phyloP scores from a whole-genome alignment of 1,284 basidiomycete species.

The Coniferiporia weirii region DNA sequence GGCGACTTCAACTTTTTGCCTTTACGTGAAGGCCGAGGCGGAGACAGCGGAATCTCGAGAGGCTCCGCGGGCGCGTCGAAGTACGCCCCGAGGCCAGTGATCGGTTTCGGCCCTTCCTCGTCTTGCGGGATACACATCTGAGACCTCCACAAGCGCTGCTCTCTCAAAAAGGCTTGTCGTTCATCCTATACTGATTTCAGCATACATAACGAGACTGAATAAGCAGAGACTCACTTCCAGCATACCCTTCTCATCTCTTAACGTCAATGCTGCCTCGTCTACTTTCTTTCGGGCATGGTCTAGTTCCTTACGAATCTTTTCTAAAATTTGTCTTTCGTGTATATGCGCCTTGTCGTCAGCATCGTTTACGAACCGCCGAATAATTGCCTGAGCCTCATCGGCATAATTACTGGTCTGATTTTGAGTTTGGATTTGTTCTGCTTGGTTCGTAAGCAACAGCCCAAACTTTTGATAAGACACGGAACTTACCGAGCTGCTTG shows the following conservation, averaged over 20 bases:
- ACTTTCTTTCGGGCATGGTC: slow-evolving; percentile 65
- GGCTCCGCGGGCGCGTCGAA: slow-evolving; percentile 16
- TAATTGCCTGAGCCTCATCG: slow-evolving; percentile 14
- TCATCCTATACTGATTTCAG: slow-evolving; percentile 36
- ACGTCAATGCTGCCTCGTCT: slow-evolving; percentile 53
- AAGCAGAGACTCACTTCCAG: slow-evolving; percentile 50
- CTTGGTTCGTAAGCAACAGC: not conserved
- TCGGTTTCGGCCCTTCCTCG: not conserved
- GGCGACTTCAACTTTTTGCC: slow-evolving; percentile 35
- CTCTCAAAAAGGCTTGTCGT: slow-evolving; percentile 39
- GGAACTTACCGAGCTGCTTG: slow-evolving; percentile 49
- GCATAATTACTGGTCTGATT: slow-evolving; percentile 38
- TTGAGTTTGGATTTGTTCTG: slow-evolving; percentile 42
- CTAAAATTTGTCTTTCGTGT: slow-evolving; percentile 47
- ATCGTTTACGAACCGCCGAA: slow-evolving; percentile 34
- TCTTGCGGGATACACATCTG: slow-evolving; percentile 17
- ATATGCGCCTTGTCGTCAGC: slow-evolving; percentile 51
- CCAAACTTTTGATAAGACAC: not conserved
- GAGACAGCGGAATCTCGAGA: slow-evolving; percentile 10
- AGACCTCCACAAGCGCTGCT: slow-evolving; percentile 14
- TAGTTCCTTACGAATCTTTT: slow-evolving; percentile 48
- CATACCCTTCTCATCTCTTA: slow-evolving; percentile 60
- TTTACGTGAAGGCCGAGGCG: slow-evolving; percentile 21
- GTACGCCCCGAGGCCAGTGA: slow-evolving; percentile 17
- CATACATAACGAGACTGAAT: not conserved